Evolutionary conservation across 257 asterid genomes (phyloP), one percentile per base, ranked within the genome.

Genomic region (Scutellaria galericulata): DNA sequence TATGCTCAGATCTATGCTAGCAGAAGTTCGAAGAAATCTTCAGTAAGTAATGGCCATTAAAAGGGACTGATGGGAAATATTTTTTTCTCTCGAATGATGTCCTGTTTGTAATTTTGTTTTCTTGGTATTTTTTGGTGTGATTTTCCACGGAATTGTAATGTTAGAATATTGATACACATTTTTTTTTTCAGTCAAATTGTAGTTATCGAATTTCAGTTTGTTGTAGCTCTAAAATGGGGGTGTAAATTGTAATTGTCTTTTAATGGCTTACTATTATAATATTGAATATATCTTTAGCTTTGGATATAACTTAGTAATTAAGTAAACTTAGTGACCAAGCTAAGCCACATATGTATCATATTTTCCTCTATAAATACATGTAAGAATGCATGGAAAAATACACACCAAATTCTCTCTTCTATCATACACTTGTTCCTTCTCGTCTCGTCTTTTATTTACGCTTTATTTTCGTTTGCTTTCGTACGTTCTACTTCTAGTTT

Each of bases 1-100:
- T 89, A 91, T 46, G 14, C 72, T 7, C 85, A 74, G 78, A 84
- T 91, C 5, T 78, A 77, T 62, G 75, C 77, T 4, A 71, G 75
- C 45, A 73, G 77, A 37, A 88, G 65, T 18, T 57, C 85, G 0
- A 83, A 77, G 65, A 83, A 83, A 45, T 68, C 83, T 51, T 51
- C 63, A 10, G 37, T 5, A 0, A 44, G 4, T 31, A 58, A 5
- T 47, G 80, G 27, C 15, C 81, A 47, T 5, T 78, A 61, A 13
- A 4, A n/a, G 40, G 70, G 79, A 35, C 81, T 66, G 60, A 72
- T 65, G 66, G 66, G 75, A 12, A 44, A 14, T 9, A 48, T 31
- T 64, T 62, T 61, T 70, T 41, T 75, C 35, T 52, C 66, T 10
- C 27, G 31, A 47, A 67, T 52, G 66, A 61, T 55, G 72, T 62